phyloP scores from a whole-genome alignment of 176 grass and related monocot genomes.

The Aegilops bicornis region DNA sequence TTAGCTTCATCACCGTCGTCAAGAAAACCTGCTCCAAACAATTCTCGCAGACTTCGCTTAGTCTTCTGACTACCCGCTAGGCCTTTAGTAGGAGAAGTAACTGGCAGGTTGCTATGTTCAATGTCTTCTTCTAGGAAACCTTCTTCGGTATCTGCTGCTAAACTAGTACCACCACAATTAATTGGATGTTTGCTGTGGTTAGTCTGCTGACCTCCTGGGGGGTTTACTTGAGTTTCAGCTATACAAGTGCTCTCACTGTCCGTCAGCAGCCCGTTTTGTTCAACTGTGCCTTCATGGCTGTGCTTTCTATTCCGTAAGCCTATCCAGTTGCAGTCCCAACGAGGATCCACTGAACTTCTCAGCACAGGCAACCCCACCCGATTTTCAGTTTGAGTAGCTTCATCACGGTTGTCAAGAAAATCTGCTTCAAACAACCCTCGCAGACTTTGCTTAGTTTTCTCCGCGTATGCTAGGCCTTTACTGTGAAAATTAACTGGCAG shows the following conservation, averaged over 20 bases:
- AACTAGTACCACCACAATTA: not conserved
- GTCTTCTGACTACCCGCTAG: not conserved
- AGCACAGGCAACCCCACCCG: too few species aligned
- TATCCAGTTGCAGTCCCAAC: not conserved
- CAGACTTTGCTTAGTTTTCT: slow-evolving; percentile 51
- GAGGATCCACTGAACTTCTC: too few species aligned
- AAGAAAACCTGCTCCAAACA: not conserved
- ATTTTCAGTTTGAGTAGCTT: not conserved
- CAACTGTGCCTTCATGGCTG: not conserved
- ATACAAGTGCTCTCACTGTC: not conserved
- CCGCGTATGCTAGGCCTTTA: not conserved
- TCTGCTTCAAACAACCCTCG: slow-evolving; percentile 21
- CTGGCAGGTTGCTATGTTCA: not conserved
- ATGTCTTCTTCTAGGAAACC: not conserved
- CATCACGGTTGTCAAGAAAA: slow-evolving; percentile 18
- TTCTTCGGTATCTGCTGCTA: not conserved
- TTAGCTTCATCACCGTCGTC: not conserved
- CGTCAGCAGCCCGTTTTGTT: not conserved
- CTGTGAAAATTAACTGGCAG: not conserved
- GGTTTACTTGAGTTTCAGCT: slow-evolving; percentile 5
- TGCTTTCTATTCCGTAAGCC: not conserved
- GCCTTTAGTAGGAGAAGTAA: not conserved
- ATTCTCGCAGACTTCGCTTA: not conserved
- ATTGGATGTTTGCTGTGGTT: not conserved
- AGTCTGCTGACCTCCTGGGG: not conserved